Evolutionary conservation across 177 flowering plant genomes (phyloP).

Genomic region (Tripterygium wilfordii): DNA sequence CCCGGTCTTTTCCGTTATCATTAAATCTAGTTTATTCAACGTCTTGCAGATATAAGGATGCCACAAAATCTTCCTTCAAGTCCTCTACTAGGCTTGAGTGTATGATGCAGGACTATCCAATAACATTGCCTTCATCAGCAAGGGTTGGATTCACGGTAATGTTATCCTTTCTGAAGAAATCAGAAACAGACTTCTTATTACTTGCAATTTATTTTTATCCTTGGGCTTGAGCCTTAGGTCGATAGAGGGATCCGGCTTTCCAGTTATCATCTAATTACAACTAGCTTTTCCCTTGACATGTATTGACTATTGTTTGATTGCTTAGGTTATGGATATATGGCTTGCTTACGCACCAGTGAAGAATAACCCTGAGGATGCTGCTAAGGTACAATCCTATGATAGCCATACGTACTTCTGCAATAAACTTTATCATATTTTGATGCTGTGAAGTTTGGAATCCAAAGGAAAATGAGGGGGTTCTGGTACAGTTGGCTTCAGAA

Average conservation of each 20-base stretch:
- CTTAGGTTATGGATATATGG: constrained; percentile 92
- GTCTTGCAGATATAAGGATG: constrained; percentile 78
- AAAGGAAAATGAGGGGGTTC: too few relatives aligned
- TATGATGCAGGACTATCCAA: constrained; percentile 99
- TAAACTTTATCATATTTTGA: too few relatives aligned
- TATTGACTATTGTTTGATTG: constrained; percentile 1
- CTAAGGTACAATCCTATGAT: constrained; percentile 51
- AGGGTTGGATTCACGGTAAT: constrained; percentile 97
- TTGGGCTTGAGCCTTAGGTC: too few relatives aligned
- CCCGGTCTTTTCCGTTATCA: not conserved
- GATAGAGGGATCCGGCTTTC: too few relatives aligned
- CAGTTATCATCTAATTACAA: not conserved
- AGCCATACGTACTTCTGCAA: not conserved
- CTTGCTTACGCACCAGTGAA: constrained; percentile 99
- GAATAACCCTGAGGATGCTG: constrained; percentile 98
- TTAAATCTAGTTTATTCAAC: not conserved
- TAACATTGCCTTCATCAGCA: constrained; percentile 85
- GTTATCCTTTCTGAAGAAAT: not conserved
- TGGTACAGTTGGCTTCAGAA: too few relatives aligned
- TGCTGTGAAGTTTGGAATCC: not conserved
- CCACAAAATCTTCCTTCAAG: constrained; percentile 84
- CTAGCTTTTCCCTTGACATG: not conserved
- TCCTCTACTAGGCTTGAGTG: constrained; percentile 97
- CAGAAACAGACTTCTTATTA: not conserved
- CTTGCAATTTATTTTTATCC: too few relatives aligned